Evolutionary conservation across 2,329 filamentous ascomycete genomes (phyloP), one percentile per base, ranked within the genome.

Genomic region (Atkinsonella texensis): DNA sequence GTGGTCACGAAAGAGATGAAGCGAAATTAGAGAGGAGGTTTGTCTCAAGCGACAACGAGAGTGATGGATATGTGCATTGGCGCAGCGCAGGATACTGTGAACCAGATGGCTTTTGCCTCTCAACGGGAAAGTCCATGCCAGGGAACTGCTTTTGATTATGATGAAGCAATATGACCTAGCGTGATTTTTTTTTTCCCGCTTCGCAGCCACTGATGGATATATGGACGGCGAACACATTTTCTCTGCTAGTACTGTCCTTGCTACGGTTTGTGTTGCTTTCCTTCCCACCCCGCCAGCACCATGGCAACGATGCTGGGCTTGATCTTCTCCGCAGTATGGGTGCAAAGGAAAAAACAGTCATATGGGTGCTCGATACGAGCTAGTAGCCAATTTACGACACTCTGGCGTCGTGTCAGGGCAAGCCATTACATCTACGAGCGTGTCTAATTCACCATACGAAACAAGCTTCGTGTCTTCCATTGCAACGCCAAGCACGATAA

Each of bases 181-280:
- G n/a, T n/a, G n/a, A n/a, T n/a, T n/a, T n/a, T n/a, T n/a, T n/a
- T n/a, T n/a, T n/a, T n/a, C n/a, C n/a, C n/a, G n/a, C 32, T 7
- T 12, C 32, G 12, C 33, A 58, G 74, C 76, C 18, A 79, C 75
- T 0, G 79, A 76, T 56, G 76, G 76, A 23, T 80, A 77, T 58
- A 75, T 79, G 66, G 76, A 80, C 53, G 72, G 74, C 15, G 76
- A 80, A 54, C 76, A 79, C 56, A 69, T 72, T 23, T 78, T 79
- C 56, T 76, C 73, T 0, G 74, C 76, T 1, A 70, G 74, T 11
- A 69, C 79, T 11, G 68, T 79, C 2, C 68, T 80, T 5, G 72
- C 79, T 23, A 76, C 79, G 71, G 72, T 76, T 18, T 76, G 75
- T 58, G 70, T 72, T 10, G 71, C 75, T 77, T 80, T 52, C 75